Base-by-base conservation (phyloP, 2,329 filamentous ascomycete species). In the Xylariaceae sp. region DNA sequence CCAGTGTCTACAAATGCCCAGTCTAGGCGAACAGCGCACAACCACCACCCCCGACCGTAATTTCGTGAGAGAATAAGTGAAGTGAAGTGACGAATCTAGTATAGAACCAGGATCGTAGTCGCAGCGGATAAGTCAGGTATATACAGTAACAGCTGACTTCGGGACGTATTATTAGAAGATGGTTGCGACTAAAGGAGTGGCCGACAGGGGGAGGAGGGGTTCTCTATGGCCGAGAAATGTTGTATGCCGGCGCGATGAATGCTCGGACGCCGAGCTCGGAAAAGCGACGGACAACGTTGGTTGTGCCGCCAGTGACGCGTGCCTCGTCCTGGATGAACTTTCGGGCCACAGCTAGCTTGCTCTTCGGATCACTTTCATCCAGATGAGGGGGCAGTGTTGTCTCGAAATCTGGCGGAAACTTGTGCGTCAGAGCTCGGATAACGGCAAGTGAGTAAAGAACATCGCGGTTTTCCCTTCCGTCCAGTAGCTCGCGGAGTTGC, bases 391-490 rank as follows among this genome's bases (percentile, higher is more conserved):
- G 81, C 6, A 82, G 75, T 23, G 80, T 78, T 61, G 76, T 81
- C 63, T 82, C 82, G 37, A 83, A 83, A 64, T 81, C 82, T 9
- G 84, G 77, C 11, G 82, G 82, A 68, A 82, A 85, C 51, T 85
- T 83, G 37, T 86, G 85, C 51, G 88, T 86, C 53, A 92, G 80
- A 63, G 92, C 85, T 30, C 91, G 86, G 13, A 89, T 86, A 57
- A 96, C 84, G 7, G 89, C 90, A 65, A 96, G 88, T 0, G 90
- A 94, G 74, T 96, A 96, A 58, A 97, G 83, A 15, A 96, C 88
- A 71, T 97, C 92, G 56, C 92, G 86, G 68, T 93, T 94, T 75
- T 97, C 92, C 23, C 88, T 83, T 52, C 88, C 88, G 66, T 91
- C 88, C 10, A 96, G 80, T 18, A 93, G 79, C 58, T 81, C 81